Evolutionary conservation across 75 land plant genomes (phyloP).

Genomic region (Pinus taeda): DNA sequence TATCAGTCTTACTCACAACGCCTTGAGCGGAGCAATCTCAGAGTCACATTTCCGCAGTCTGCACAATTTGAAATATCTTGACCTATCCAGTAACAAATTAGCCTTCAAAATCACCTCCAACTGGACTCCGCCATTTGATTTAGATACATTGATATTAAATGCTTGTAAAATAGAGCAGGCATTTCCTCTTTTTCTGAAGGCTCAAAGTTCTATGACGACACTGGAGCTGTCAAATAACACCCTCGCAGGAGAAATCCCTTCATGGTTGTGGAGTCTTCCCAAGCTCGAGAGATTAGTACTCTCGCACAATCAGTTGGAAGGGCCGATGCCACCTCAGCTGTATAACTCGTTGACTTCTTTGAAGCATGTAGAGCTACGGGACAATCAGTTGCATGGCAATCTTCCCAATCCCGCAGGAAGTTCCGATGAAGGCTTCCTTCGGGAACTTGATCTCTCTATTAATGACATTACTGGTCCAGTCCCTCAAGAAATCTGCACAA

Average conservation of each 20-base stretch:
- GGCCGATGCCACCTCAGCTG: neutral
- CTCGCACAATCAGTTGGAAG: conserved; percentile 1
- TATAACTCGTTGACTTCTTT: neutral
- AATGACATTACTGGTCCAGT: neutral
- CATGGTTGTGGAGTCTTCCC: neutral
- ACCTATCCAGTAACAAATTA: neutral
- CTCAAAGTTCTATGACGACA: neutral
- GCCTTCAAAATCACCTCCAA: neutral
- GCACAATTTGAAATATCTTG: neutral
- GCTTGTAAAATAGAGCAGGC: neutral
- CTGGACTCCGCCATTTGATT: neutral
- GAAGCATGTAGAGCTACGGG: neutral
- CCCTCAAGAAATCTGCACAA: neutral
- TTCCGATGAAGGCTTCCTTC: neutral
- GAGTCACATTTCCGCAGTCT: neutral
- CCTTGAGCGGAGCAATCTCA: neutral
- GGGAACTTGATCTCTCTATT: neutral
- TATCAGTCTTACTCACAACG: neutral
- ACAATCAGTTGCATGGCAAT: neutral
- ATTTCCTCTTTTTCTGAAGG: neutral
- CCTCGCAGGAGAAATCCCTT: conserved; percentile 1
- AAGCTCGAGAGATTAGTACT: neutral
- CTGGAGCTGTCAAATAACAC: neutral
- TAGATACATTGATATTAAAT: neutral
- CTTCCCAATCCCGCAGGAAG: neutral